Evolutionary conservation across 1,284 basidiomycete species (phyloP).

Genomic region (Heterobasidion annosum): DNA sequence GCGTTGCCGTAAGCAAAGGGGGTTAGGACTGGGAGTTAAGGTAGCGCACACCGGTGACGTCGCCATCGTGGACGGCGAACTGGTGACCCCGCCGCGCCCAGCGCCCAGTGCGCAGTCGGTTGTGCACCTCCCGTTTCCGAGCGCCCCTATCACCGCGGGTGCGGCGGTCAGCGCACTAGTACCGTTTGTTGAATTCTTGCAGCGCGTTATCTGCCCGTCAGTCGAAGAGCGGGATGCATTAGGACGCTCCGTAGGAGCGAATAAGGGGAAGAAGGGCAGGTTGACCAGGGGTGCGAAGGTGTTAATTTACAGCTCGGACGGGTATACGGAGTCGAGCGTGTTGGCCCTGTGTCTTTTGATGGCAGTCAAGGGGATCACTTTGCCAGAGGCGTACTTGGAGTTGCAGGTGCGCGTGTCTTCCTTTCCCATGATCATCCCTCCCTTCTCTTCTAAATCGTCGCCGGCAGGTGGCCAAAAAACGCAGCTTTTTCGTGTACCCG

Average conservation of each 20-base stretch:
- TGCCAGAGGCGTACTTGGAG: slow-evolving; percentile 88
- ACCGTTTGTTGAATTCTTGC: slow-evolving; percentile 52
- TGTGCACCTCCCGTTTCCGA: slow-evolving; percentile 67
- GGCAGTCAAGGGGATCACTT: slow-evolving; percentile 58
- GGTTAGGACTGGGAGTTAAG: not conserved
- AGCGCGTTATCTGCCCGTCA: slow-evolving; percentile 33
- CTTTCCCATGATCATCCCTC: too few species aligned
- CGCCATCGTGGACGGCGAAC: not conserved
- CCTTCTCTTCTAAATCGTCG: not conserved
- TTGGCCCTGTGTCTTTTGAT: slow-evolving; percentile 86
- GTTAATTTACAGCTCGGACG: slow-evolving; percentile 70
- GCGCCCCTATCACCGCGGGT: slow-evolving; percentile 43
- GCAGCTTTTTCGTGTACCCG: slow-evolving; percentile 90
- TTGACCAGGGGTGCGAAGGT: slow-evolving; percentile 57
- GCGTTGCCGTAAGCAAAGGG: slow-evolving; percentile 8
- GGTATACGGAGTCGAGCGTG: slow-evolving; percentile 87
- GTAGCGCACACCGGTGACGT: not conserved
- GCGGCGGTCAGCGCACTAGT: slow-evolving; percentile 41
- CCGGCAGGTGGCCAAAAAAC: slow-evolving; percentile 47
- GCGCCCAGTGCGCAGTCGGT: slow-evolving; percentile 63
- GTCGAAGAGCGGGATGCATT: slow-evolving; percentile 22
- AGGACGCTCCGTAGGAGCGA: not conserved
- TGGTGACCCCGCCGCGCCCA: slow-evolving; percentile 34
- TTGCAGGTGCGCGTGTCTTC: slow-evolving; percentile 38
- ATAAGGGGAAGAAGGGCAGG: not conserved